Base-by-base conservation (phyloP, 768 basidiomycete genomes). In the Auriculariales sp. region DNA sequence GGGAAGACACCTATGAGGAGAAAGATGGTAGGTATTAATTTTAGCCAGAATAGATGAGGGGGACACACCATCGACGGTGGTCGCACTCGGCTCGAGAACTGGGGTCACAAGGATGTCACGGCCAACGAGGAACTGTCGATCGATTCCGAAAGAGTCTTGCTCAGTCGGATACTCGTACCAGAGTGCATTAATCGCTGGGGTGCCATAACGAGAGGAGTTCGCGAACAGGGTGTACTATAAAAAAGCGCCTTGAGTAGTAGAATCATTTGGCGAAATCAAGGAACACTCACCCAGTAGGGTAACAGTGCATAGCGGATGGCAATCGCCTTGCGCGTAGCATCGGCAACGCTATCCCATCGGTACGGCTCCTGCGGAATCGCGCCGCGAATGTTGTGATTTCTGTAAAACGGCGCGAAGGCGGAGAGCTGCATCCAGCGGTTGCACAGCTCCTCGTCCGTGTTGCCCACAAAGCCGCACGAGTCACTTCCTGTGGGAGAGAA, bases 381-480 rank as follows among this genome's bases (percentile, higher is more conserved):
- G 22, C 75, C 76, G 48, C 66, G 68, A 28, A 69, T 62, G 53
- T 84, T 84, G 61, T 89, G 87, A 61, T 89, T 90, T 47, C 86
- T 70, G 62, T 77, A 87, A 69, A 90, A 90, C 4, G 86, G 86
- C 25, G 73, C 73, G 61, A 89, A 89, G 1, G 85, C 86, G 3
- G 81, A 71, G n/a, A 88, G 71, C 60, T 82, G 79, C 84, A 85
- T 87, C 87, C 87, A 90, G 15, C 87, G 74, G 53, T 79, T 80
- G 63, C 83, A 84, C 9, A 90, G 70, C 60, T 88, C 84, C 61
- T 89, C 86, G 55, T 85, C 75, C 6, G 80, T 79, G 60, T 88
- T 86, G 2, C 68, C 75, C 53, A 31, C 61, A 68, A 51, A 59
- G 61, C 45, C 30, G 4, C 4, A 36, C 51, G 50, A 47, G 29